These are phyloP conservation scores for Intubia oerlemansii DNA, from an alignment of 2,329 filamentous ascomycete genomes.

Conservation along the genomic window DNA sequence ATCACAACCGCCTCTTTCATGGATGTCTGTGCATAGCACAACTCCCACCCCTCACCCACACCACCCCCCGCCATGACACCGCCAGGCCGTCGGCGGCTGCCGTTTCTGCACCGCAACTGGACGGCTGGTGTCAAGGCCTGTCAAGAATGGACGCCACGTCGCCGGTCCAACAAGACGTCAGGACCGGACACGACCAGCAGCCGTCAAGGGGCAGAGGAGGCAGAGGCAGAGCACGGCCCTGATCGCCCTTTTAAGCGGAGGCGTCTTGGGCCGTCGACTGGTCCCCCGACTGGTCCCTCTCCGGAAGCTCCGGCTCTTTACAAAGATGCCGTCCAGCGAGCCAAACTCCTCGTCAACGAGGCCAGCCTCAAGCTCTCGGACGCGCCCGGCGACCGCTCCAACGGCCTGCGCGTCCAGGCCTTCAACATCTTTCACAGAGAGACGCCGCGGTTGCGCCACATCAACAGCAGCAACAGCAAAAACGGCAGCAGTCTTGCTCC, in stretches of 20 bases:
- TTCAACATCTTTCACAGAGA: constrained; percentile 30
- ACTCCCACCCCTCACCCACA: too few relatives aligned
- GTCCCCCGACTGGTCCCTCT: too few relatives aligned
- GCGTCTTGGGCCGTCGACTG: too few relatives aligned
- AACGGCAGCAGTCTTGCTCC: too few relatives aligned
- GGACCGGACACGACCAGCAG: too few relatives aligned
- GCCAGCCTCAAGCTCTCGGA: constrained; percentile 8
- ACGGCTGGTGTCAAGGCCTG: constrained; percentile 22
- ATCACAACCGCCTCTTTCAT: too few relatives aligned
- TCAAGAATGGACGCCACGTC: constrained; percentile 17
- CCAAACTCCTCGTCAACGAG: too few relatives aligned
- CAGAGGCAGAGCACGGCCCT: not conserved
- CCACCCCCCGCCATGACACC: constrained; percentile 27
- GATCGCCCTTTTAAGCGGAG: too few relatives aligned
- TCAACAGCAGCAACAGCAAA: too few relatives aligned
- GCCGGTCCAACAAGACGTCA: too few relatives aligned
- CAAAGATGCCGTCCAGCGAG: too few relatives aligned
- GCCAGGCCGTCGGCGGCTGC: constrained; percentile 17
- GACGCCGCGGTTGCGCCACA: constrained; percentile 16
- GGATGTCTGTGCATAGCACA: too few relatives aligned
- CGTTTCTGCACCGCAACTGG: constrained; percentile 34
- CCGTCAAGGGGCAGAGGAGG: not conserved
- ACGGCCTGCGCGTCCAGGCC: constrained; percentile 27
- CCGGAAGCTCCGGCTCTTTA: not conserved
- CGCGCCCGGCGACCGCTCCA: constrained; percentile 6